Percentiles rank a stretch among this genome's conserved stretches.
Evolutionary conservation across 1,284 basidiomycete genomes (phyloP).

Genomic region (Wallemia mellicola): DNA sequence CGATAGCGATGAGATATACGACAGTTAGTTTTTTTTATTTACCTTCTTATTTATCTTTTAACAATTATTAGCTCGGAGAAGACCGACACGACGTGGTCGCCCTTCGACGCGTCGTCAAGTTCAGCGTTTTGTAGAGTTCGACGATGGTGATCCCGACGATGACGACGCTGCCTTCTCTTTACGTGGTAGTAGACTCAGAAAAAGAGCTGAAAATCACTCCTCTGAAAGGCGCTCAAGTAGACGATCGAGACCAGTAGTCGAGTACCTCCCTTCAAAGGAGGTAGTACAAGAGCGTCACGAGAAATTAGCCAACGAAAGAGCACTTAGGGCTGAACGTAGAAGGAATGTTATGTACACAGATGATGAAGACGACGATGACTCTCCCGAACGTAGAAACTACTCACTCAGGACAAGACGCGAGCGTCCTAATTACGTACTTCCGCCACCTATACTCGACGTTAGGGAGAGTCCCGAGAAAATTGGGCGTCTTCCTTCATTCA

Average conservation of each 20-base stretch:
- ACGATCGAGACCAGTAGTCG: not conserved
- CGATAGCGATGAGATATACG: not conserved
- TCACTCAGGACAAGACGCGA: not conserved
- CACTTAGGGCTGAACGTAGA: not conserved
- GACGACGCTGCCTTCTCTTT: not conserved
- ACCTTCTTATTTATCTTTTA: not conserved
- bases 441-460: not conserved
- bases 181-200: not conserved
- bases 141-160: not conserved
- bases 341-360: not conserved
- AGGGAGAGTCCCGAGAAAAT: not conserved
- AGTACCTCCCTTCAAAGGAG: not conserved
- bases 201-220: too few species aligned
- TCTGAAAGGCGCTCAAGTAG: not conserved
- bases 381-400: not conserved
- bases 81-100: not conserved
- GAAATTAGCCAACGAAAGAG: not conserved
- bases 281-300: not conserved
- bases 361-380: not conserved
- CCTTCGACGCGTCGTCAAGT: not conserved
- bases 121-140: not conserved
- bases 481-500: not conserved
- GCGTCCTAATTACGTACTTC: not conserved
- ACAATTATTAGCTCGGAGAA: not conserved
- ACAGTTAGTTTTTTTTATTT: not conserved